Evolutionary conservation across 1,284 basidiomycete species (phyloP).

Genomic region (Ganoderma lucidum): DNA sequence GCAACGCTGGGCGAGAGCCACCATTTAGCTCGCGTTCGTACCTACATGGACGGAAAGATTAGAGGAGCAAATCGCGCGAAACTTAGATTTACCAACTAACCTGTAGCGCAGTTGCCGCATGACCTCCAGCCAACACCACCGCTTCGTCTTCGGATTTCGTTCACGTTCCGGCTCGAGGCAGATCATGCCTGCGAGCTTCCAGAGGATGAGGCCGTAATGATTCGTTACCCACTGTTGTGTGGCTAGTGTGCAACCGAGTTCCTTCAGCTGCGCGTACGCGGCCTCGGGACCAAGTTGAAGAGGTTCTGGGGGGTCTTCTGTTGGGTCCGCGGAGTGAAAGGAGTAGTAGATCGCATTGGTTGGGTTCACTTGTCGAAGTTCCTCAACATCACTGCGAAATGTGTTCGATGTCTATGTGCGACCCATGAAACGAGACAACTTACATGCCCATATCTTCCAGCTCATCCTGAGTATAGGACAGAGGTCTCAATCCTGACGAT

Average conservation of each 20-base stretch:
- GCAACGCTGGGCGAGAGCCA: slow-evolving; percentile 83
- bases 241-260: slow-evolving; percentile 65
- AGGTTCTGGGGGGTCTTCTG: slow-evolving; percentile 18
- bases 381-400: slow-evolving; percentile 54
- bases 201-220: slow-evolving; percentile 90
- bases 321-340: slow-evolving; percentile 52
- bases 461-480: slow-evolving; percentile 57
- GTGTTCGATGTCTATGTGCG: not conserved
- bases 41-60: slow-evolving; percentile 48
- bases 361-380: slow-evolving; percentile 67
- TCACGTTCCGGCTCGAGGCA: slow-evolving; percentile 74
- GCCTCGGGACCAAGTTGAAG: slow-evolving; percentile 55
- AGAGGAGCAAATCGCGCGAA: not conserved
- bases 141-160: slow-evolving; percentile 49
- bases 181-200: slow-evolving; percentile 92
- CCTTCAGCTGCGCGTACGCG: slow-evolving; percentile 60
- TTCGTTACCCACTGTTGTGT: slow-evolving; percentile 88
- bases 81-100: slow-evolving; percentile 47
- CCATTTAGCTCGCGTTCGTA: slow-evolving; percentile 91
- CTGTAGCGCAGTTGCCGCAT: slow-evolving; percentile 87
- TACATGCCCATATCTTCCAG: slow-evolving; percentile 71
- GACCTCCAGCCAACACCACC: slow-evolving; percentile 86
- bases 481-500: slow-evolving; percentile 64
- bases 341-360: slow-evolving; percentile 68
- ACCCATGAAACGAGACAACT: slow-evolving; percentile 36